A percentile compares a stretch with the other conserved stretches of the same genome.
phyloP scores from a whole-genome alignment of 805 yeast genomes.

The Myxozyma vanderwaltii region DNA sequence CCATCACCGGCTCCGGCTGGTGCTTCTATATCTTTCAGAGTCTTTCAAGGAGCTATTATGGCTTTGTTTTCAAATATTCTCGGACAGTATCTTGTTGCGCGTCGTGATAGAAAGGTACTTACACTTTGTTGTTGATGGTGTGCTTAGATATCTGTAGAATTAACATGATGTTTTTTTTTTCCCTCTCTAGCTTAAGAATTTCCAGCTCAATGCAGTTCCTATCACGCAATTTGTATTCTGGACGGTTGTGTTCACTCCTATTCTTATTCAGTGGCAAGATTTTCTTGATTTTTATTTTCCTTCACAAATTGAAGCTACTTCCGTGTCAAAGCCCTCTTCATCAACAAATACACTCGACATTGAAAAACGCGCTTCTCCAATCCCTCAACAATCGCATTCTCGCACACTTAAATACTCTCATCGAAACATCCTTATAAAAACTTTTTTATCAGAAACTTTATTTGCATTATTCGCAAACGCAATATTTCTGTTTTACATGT shows the following conservation, averaged over 20 bases:
- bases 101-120: conserved; percentile 3
- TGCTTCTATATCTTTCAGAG: conserved; percentile 8
- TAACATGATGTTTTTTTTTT: too few species aligned
- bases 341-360: conserved; percentile 6
- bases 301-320: background rate
- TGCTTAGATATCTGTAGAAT: too few species aligned
- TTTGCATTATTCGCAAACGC: conserved; percentile 9
- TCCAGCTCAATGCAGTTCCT: conserved; percentile 24
- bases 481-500: conserved; percentile 11
- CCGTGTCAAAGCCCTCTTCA: background rate
- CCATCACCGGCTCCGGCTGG: background rate
- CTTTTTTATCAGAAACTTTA: conserved; percentile 13
- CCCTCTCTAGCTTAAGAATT: background rate
- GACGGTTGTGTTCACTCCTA: conserved; percentile 20
- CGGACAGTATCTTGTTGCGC: conserved; percentile 14
- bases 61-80: conserved; percentile 5
- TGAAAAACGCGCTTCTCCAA: conserved; percentile 2
- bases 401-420: conserved; percentile 13
- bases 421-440: conserved; percentile 10
- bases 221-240: conserved; percentile 42
- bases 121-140: background rate
- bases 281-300: conserved; percentile 12
- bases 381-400: background rate
- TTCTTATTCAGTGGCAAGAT: conserved; percentile 15
- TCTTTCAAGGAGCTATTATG: conserved; percentile 9